Base-by-base conservation (phyloP, 192 early-diverging fungal genomes). In the Mortierella alpina region DNA sequence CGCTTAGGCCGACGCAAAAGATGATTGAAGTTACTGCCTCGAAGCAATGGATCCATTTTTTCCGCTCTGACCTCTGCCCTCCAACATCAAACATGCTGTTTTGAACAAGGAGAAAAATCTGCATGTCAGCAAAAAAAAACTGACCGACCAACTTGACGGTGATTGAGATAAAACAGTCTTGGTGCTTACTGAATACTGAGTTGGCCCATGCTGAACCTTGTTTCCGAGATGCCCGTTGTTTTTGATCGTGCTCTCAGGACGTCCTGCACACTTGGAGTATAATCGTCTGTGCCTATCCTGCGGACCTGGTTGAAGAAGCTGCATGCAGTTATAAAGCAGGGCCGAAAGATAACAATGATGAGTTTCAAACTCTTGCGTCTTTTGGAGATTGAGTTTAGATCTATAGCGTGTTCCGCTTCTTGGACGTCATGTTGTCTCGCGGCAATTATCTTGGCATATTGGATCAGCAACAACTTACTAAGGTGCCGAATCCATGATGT, bases 221-320 rank as follows among this genome's bases (percentile, higher is more conserved):
- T 97, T 85, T 99, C 97, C 12, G 93, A 96, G 74, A 99, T 99
- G 70, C 96, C 96, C 17, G 97, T 99, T 4, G 97, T 98, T 85
- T 98, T 99, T 48, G 95, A 94, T 62, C 97, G 93, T 20, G 97
- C 94, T n/a, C 95, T 86, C 63, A 99, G 88, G 20, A 99, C 95
- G 82, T 99, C 97, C 72, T 95, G 93, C 67, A 96, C 95, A 57
- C 86, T 95, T 20, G 97, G 97, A 57, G 93, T 82, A 82, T 96
- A 99, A 68, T 95, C 90, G n/a, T 90, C 85, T 50, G 88, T 84
- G 22, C 92, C 93, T 44, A 99, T 92, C 61, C 97, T 90, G 58
- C 92, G 91, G 42, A 97, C 91, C 63, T 96, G 87, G 66, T 91
- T 91, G 84, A 99, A 97, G 87, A 97, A 99, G 86, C 93, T 31